Evolutionary conservation across 225 moss, liverwort and hornwort species (phyloP).

Genomic region (Sphagnum tenellum): DNA sequence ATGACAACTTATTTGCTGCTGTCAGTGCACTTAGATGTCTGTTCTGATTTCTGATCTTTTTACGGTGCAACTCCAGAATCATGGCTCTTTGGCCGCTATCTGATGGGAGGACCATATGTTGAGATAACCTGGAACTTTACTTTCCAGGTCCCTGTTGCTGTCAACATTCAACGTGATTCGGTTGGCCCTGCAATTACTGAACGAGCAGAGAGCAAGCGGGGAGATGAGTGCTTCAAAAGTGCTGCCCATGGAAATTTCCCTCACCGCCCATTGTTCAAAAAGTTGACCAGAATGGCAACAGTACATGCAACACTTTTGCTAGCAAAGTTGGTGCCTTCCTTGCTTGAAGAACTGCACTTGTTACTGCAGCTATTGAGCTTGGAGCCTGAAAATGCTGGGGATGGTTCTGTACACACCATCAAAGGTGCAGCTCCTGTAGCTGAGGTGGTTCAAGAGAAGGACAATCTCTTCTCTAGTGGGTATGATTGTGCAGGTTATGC

Average conservation of each 20-base stretch:
- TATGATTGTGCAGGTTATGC: constrained; percentile 60
- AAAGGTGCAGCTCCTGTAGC: constrained; percentile 19
- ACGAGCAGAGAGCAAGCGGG: constrained; percentile 17
- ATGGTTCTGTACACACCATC: constrained; percentile 15
- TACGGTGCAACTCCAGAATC: no score
- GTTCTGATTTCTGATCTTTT: no score
- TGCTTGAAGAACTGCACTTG: constrained; percentile 65
- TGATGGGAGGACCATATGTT: not conserved
- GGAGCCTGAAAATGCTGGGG: constrained; percentile 30
- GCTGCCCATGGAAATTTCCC: constrained; percentile 19
- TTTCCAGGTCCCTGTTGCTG: constrained; percentile 20
- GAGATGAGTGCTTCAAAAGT: constrained; percentile 17
- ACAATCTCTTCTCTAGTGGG: constrained; percentile 29
- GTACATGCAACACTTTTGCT: constrained; percentile 60
- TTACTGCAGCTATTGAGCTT: constrained; percentile 56
- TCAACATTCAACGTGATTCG: constrained; percentile 9
- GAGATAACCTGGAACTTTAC: not conserved
- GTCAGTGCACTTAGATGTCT: no score
- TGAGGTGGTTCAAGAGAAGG: constrained; percentile 27
- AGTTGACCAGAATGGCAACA: constrained; percentile 34
- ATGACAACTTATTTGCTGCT: no score
- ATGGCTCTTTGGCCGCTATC: no score
- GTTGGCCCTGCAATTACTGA: constrained; percentile 11
- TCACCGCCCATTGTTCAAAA: constrained; percentile 21
- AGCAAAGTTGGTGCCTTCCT: constrained; percentile 57